These are phyloP conservation scores for Brasilioporus rufonigricans DNA, from an alignment of 768 basidiomycete genomes.

Conservation along the genomic window DNA sequence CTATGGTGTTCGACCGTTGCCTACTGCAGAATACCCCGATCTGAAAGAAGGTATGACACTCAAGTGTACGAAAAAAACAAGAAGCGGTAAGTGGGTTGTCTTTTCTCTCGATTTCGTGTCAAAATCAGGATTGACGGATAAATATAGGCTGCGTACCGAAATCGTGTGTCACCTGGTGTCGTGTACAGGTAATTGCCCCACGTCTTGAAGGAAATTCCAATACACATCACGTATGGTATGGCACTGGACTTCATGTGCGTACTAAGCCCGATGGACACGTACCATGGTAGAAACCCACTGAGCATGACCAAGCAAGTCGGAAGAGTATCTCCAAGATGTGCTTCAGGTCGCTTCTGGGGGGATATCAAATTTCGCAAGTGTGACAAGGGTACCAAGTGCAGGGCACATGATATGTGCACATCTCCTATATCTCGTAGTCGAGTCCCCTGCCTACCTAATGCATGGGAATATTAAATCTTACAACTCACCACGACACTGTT, in stretches of 20 bases:
- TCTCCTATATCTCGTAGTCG: neutral
- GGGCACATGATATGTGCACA: neutral
- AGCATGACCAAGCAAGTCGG: neutral
- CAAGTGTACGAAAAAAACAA: neutral
- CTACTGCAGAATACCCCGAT: constrained; percentile 3
- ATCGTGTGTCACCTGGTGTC: neutral
- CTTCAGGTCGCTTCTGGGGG: neutral
- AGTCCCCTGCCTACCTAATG: neutral
- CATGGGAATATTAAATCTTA: neutral
- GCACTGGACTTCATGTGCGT: neutral
- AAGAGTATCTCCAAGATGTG: neutral
- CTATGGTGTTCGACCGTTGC: constrained; percentile 5
- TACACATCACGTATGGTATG: neutral
- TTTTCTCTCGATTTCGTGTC: neutral
- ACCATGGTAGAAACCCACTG: neutral
- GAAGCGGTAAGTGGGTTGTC: neutral
- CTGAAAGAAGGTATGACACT: constrained; percentile 1
- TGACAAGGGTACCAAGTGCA: neutral
- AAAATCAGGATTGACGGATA: neutral
- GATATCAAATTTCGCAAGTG: neutral
- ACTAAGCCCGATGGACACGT: too few relatives aligned
- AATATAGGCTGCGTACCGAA: neutral
- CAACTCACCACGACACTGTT: neutral
- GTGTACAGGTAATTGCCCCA: neutral
- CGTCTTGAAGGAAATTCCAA: neutral